A percentile compares a stretch with the other conserved stretches of the same genome.
These are phyloP conservation scores for Leucocoprinus sp. DNA, from an alignment of 768 basidiomycete species.

Conservation along the genomic window DNA sequence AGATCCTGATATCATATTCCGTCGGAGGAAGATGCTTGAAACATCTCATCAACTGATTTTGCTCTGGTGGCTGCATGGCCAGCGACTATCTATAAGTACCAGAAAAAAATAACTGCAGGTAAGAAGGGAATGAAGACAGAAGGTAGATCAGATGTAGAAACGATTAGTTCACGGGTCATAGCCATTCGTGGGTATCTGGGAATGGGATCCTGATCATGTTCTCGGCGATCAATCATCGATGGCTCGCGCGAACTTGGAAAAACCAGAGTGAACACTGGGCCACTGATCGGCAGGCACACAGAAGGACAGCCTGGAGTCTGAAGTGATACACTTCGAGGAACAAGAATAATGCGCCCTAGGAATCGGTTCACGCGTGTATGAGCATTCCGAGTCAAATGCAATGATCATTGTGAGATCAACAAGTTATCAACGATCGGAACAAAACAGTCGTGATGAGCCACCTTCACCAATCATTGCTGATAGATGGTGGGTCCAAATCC, in stretches of 20 bases:
- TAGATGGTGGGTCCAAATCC: neutral
- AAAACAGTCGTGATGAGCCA: neutral
- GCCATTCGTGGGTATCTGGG: constrained; percentile 5
- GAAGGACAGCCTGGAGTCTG: no score
- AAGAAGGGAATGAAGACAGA: neutral
- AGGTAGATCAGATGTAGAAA: neutral
- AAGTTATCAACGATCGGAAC: neutral
- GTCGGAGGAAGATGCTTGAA: constrained; percentile 1
- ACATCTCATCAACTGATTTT: constrained; percentile 7
- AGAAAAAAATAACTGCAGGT: constrained; percentile 2
- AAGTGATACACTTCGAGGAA: no score
- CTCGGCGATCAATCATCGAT: no score
- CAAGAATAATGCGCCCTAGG: neutral
- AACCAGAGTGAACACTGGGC: no score
- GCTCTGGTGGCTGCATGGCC: constrained; percentile 23
- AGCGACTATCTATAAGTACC: constrained; percentile 10
- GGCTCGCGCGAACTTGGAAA: no score
- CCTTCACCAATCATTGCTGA: neutral
- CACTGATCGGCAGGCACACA: no score
- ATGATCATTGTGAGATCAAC: neutral
- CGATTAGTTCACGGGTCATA: neutral
- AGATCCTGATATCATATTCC: constrained; percentile 7
- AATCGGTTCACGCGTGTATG: no score
- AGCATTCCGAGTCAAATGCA: neutral
- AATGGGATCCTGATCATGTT: constrained; percentile 5